phyloP scores from a whole-genome alignment of 176 grass and related monocot genomes.

The Zizania latifolia region DNA sequence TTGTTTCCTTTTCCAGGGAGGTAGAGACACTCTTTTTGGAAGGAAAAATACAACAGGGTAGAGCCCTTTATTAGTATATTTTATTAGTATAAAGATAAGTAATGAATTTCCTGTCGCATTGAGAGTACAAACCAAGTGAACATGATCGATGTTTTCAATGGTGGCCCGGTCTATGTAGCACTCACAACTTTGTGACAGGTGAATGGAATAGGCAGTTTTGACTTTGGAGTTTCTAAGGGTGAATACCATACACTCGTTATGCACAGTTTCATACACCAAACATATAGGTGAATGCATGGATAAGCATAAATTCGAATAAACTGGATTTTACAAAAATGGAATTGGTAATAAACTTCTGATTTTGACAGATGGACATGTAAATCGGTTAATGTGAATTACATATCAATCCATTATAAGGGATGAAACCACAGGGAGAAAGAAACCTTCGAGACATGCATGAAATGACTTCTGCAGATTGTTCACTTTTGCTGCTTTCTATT shows the following conservation, averaged over 20 bases:
- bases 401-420: constrained; percentile 27
- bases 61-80: neutral
- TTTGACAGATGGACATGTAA: constrained; percentile 20
- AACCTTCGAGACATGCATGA: constrained; percentile 38
- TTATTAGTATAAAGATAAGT: neutral
- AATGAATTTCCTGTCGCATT: neutral
- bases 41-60: neutral
- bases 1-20: neutral
- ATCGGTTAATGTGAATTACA: constrained; percentile 29
- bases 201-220: neutral
- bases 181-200: neutral
- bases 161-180: too few relatives aligned
- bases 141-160: too few relatives aligned
- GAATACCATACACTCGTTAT: neutral
- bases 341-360: constrained; percentile 17
- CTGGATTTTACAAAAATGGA: constrained; percentile 28
- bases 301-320: constrained; percentile 7
- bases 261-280: neutral
- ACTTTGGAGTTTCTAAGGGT: too few relatives aligned
- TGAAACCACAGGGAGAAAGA: constrained; percentile 39
- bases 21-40: neutral
- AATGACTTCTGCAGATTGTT: constrained; percentile 36
- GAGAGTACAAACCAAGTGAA: too few relatives aligned
- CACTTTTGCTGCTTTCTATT: constrained; percentile 43
- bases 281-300: neutral